phyloP scores from a whole-genome alignment of 768 basidiomycete species.

The Pholiota molesta region DNA sequence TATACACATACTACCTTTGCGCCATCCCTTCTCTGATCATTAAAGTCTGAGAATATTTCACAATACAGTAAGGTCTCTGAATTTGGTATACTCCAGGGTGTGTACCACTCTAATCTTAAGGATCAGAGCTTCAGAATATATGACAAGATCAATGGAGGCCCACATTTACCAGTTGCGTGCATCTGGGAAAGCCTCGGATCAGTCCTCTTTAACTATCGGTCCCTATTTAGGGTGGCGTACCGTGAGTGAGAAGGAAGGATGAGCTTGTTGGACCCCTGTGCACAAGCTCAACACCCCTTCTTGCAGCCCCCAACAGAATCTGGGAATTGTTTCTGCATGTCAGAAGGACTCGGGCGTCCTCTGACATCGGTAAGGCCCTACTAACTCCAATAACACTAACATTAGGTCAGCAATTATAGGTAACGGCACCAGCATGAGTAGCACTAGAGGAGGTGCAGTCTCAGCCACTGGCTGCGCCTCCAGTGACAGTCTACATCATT shows the following conservation, averaged over 20 bases:
- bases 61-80: no score
- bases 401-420: not conserved
- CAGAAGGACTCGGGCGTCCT: conserved; percentile 2
- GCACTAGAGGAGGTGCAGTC: no score
- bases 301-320: conserved; percentile 4
- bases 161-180: conserved; percentile 2
- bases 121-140: not conserved
- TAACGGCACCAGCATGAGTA: no score
- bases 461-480: no score
- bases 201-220: not conserved
- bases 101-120: not conserved
- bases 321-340: not conserved
- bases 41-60: no score
- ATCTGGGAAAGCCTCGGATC: conserved; percentile 1
- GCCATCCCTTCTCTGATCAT: no score
- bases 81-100: no score
- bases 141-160: not conserved
- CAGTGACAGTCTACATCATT: no score
- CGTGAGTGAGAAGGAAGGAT: not conserved
- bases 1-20: no score
- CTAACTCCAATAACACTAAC: not conserved
- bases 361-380: not conserved
- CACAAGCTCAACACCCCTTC: not conserved
- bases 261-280: not conserved
- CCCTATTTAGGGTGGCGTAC: conserved; percentile 6